Evolutionary conservation across 2,329 filamentous ascomycete genomes (phyloP), one percentile per base, ranked within the genome.

Genomic region (Pestalotiopsis sp.): DNA sequence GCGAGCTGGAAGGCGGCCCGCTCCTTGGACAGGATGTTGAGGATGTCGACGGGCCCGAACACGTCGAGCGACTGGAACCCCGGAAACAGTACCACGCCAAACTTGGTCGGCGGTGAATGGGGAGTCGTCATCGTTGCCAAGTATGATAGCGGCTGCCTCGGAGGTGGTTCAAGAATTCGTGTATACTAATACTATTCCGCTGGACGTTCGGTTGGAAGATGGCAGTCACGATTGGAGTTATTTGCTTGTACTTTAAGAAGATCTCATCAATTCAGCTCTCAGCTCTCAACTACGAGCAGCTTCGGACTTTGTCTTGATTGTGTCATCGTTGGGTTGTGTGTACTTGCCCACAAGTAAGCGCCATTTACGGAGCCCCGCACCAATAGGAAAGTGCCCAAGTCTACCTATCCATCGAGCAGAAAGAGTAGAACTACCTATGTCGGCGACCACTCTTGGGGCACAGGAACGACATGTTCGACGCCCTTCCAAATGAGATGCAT

Each of bases 31-130:
- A 85, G 72, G 39, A 81, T 76, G 70, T 85, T 82, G 57, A 87
- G 76, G 57, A 80, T 75, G 68, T 85, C 82, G 4, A 86, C 73
- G n/a, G 83, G 83, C 0, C 83, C 83, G 72, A 84, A 83, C 66
- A 83, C 78, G 71, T 86, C 84, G 14, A 84, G 76, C 41, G 80
- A 75, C 69, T 85, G 80, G 74, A 85, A 83, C 17, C 79, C 80
- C 1, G 78, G 82, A 76, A 83, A 85, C 4, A 86, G 72, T 38
- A 83, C 77, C 49, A 85, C 77, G 65, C 81, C 84, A 65, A 79
- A 81, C 63, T 79, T 82, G 41, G 73, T 75, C 20, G 73, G 75
- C 27, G 27, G 58, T 5, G 23, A 4, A 14, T 20, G 17, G 12
- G 59, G 25, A 36, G 12, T 38, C 6, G 25, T 20, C 36, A 36